Percentiles rank a stretch among this genome's conserved stretches.
These are phyloP conservation scores for Hypoxylon subgilvum DNA, from an alignment of 495 filamentous ascomycete genomes.

Conservation along the genomic window DNA sequence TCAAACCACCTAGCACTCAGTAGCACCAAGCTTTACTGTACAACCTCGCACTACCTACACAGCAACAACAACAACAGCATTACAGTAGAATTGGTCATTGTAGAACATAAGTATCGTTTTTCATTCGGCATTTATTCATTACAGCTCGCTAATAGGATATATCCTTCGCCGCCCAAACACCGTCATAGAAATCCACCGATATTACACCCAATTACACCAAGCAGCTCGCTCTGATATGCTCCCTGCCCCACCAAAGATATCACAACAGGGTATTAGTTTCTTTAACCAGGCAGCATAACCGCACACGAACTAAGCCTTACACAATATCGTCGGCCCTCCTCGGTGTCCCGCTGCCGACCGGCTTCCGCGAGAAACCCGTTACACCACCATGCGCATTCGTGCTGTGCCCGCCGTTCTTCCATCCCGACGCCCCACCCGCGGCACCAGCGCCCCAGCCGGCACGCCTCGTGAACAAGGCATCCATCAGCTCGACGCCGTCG, in stretches of 20 bases:
- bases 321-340: constrained; percentile 39
- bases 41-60: too few species aligned
- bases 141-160: too few species aligned
- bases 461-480: constrained; percentile 52
- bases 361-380: constrained; percentile 23
- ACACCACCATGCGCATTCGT: constrained; percentile 10
- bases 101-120: background rate
- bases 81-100: too few species aligned
- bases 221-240: too few species aligned
- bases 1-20: too few species aligned
- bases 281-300: background rate
- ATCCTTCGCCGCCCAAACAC: too few species aligned
- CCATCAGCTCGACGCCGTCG: constrained; percentile 43
- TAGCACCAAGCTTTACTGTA: too few species aligned
- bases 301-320: too few species aligned
- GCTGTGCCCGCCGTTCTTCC: background rate
- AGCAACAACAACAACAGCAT: too few species aligned
- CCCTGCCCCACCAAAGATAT: too few species aligned
- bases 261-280: background rate
- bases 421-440: background rate
- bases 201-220: too few species aligned
- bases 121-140: background rate
- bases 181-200: too few species aligned
- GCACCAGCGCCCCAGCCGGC: constrained; percentile 53
- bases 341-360: constrained; percentile 20